Evolutionary conservation across 2,329 filamentous ascomycete species (phyloP), one percentile per base, ranked within the genome.

Genomic region (Diplodia sapinea): DNA sequence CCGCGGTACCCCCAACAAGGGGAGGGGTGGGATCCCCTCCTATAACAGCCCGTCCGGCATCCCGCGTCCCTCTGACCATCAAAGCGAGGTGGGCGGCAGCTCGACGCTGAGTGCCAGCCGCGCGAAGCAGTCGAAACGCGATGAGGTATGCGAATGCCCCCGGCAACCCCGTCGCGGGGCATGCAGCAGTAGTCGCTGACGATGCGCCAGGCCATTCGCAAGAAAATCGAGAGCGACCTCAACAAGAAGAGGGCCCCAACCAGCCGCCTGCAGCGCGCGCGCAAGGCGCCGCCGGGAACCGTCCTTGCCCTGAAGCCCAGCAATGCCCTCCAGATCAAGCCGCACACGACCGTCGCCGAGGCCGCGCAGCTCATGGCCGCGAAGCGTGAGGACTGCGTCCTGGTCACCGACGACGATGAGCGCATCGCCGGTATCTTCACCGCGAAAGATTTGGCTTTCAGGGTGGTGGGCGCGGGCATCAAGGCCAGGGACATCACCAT

Each of bases 351-450:
- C 61, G 94, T 99, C 67, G 90, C 95, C 71, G 95, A 99, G 82
- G 95, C 95, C 59, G 95, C 95, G 50, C 95, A 99, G 84, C 85
- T 99, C 76, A 99, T 99, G 95, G 95, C 95, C 67, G 95, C 95
- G 62, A 99, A 99, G 86, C 88, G 95, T 74, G 95, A 99, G 80
- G 95, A 99, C 79, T 99, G 95, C 76, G 95, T 99, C 49, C 83
- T 99, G 69, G 95, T 99, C 29, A 99, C 95, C 51, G 95, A 99
- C 79, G 94, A 98, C 72, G 94, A 99, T 80, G 95, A 99, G 76
- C 88, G 95, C 56, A 99, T 99, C 81, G 92, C 95, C 54, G 95
- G 95, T 82, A 99, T 99, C 79, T 99, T 99, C 80, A 99, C 95
- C 0, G 95, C 95, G 72, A 99, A 99, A 84, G 95, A 99, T 84